Evolutionary conservation across 768 basidiomycete genomes (phyloP), one percentile per base, ranked within the genome.

Genomic region (Mycena amicta): DNA sequence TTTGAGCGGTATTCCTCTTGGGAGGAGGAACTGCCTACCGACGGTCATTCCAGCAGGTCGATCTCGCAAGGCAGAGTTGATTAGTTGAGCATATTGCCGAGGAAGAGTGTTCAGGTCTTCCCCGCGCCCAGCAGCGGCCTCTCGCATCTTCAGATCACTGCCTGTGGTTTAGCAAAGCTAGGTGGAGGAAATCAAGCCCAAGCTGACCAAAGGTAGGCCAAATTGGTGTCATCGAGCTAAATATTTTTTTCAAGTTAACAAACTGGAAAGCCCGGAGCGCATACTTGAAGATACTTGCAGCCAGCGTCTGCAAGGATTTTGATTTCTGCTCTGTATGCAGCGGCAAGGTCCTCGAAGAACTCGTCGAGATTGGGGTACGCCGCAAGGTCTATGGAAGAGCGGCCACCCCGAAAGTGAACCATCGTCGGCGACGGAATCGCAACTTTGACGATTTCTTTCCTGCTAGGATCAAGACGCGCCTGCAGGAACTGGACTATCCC

Each of bases 61-160:
- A 43, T 68, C 75, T 50, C 71, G 64, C 18, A 79, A 60, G 40
- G 70, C 68, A 23, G 63, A 63, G 60, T 70, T 76, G 72, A 80
- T 80, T 25, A 75, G 72, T 60, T 72, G 64, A 62, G 80, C 73
- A 62, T 82, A 82, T 25, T 71, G 67, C 50, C 78, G 68, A 23
- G 80, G 72, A 25, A 81, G 73, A 28, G 74, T 72, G 37, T 70
- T 74, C 20, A 76, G 69, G 66, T 82, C 79, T 41, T 72, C 62
- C 16, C 75, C 76, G 37, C 70, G 72, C 29, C 60, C 64, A 41
- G 64, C 64, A 28, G 64, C 64, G 27, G 64, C 64, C 43, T 59
- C 58, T 22, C 64, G 60, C 64, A 65, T 65, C 37, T 62, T 59
- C 18, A 62, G 49, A 30, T 62, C 64, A 23, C 62, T 63, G 37